Evolutionary conservation across 2,329 filamentous ascomycete species (phyloP).

Genomic region (Massarina eburnea): DNA sequence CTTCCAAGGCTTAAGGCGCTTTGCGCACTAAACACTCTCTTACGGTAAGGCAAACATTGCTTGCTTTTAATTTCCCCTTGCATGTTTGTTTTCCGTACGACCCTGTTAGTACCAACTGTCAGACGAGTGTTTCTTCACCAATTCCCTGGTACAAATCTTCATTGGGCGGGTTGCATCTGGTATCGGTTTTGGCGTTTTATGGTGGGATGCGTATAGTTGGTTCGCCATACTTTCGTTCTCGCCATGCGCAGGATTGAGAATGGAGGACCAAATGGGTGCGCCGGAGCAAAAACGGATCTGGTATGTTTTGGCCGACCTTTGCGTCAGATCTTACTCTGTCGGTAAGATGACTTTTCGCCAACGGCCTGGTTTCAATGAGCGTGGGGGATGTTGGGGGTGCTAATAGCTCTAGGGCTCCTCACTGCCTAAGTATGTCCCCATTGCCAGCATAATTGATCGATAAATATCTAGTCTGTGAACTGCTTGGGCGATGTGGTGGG

Average conservation of each 20-base stretch:
- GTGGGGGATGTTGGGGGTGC: conserved; percentile 10
- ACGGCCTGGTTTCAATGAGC: conserved; percentile 1
- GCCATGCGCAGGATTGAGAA: not conserved
- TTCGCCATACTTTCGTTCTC: not conserved
- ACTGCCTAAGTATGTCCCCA: conserved; percentile 2
- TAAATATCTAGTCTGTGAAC: conserved; percentile 10
- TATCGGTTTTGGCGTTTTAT: not conserved
- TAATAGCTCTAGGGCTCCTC: conserved; percentile 12
- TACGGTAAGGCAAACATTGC: conserved; percentile 8
- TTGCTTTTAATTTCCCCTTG: too few relatives aligned
- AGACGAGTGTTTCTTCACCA: not conserved
- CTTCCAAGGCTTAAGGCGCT: conserved; percentile 23
- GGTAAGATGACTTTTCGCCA: conserved; percentile 7
- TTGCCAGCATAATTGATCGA: conserved; percentile 10
- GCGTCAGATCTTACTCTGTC: conserved; percentile 21
- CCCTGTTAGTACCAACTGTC: conserved; percentile 4
- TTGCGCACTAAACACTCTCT: not conserved
- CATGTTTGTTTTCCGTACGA: conserved; percentile 4
- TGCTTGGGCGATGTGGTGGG: conserved; percentile 7
- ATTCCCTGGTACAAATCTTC: not conserved
- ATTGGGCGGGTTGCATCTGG: not conserved
- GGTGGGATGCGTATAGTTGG: not conserved
- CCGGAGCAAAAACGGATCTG: conserved; percentile 7
- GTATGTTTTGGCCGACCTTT: conserved; percentile 19
- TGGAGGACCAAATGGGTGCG: conserved; percentile 3